Evolutionary conservation across 768 basidiomycete genomes (phyloP), one percentile per base, ranked within the genome.

Genomic region (Trametes meyenii): DNA sequence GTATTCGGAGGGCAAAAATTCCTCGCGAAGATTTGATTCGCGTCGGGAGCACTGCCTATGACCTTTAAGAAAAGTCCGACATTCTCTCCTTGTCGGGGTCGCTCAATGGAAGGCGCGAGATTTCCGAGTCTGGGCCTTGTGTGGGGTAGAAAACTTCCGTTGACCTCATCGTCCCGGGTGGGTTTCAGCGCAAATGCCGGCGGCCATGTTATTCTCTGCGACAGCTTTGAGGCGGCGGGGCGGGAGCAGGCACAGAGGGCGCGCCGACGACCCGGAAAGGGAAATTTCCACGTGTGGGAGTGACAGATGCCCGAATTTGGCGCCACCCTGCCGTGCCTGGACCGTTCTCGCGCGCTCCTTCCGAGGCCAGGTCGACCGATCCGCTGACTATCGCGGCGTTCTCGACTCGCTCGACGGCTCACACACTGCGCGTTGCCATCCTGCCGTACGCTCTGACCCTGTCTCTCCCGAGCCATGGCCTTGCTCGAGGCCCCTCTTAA

Each of bases 261-360:
- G 38, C 42, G 16, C 53, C 33, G 29, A 33, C 50, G 13, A n/a
- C 38, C 57, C 40, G 19, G 29, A 52, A 13, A 45, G 16, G 61
- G 61, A 10, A 56, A 46, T 13, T 40, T 7, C 16, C 33, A 49
- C 50, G 51, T 55, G 61, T 58, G 61, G 48, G 35, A 39, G 7
- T 43, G 51, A 44, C 33, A 56, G 38, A 26, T 46, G 42, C 16
- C 50, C 61, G 8, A 19, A 48, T 52, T 57, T 54, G 50, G 62
- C 46, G 52, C 44, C 45, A 50, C 45, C 33, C 46, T 40, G 52
- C 53, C 49, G 40, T 51, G 61, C 58, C 62, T 60, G 17, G 62
- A 48, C 62, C 58, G 62, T 26, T 60, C 62, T 64, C 62, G 62
- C 62, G 62, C 58, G 45, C 62, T 55, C 61, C 44, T 50, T 29